A percentile compares a stretch with the other conserved stretches of the same genome.
Evolutionary conservation across 768 basidiomycete genomes (phyloP).

Genomic region (Amanita phalloides): DNA sequence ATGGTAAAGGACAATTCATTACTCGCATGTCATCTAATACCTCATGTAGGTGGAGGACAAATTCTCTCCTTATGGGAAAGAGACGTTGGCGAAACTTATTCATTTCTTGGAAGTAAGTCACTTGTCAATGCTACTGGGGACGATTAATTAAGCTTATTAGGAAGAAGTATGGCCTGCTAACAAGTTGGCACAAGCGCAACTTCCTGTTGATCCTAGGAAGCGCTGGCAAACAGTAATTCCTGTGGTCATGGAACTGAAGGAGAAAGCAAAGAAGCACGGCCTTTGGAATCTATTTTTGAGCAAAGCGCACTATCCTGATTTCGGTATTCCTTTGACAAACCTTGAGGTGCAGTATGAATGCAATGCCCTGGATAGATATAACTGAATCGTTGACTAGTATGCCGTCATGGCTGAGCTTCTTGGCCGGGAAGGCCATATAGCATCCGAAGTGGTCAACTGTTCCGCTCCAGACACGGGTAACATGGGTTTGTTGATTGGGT

Average conservation of each 20-base stretch:
- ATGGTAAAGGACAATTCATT: slow-evolving; percentile 36
- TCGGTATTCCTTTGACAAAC: slow-evolving; percentile 86
- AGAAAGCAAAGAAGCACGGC: slow-evolving; percentile 77
- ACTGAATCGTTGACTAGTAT: slow-evolving; percentile 42
- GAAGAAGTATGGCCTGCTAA: slow-evolving; percentile 81
- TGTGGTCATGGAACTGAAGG: slow-evolving; percentile 76
- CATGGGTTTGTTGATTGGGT: slow-evolving; percentile 56
- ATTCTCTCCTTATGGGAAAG: slow-evolving; percentile 84
- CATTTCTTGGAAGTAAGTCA: slow-evolving; percentile 67
- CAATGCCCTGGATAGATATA: background rate
- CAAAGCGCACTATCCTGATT: slow-evolving; percentile 85
- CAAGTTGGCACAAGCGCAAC: slow-evolving; percentile 67
- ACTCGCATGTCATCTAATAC: background rate
- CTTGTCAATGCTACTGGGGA: background rate
- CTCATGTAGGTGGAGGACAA: slow-evolving; percentile 70
- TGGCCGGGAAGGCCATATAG: slow-evolving; percentile 73
- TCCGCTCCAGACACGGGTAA: slow-evolving; percentile 97
- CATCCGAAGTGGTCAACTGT: slow-evolving; percentile 85
- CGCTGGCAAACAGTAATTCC: slow-evolving; percentile 84
- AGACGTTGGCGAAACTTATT: slow-evolving; percentile 75
- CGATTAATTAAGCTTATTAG: slow-evolving; percentile 25
- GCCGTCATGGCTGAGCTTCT: slow-evolving; percentile 96
- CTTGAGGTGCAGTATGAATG: slow-evolving; percentile 52
- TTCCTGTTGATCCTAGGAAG: slow-evolving; percentile 61
- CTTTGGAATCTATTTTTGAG: slow-evolving; percentile 97